Conservation (phyloP, 305 asterid genomes). For the Fraxinus angustifolia region DNA sequence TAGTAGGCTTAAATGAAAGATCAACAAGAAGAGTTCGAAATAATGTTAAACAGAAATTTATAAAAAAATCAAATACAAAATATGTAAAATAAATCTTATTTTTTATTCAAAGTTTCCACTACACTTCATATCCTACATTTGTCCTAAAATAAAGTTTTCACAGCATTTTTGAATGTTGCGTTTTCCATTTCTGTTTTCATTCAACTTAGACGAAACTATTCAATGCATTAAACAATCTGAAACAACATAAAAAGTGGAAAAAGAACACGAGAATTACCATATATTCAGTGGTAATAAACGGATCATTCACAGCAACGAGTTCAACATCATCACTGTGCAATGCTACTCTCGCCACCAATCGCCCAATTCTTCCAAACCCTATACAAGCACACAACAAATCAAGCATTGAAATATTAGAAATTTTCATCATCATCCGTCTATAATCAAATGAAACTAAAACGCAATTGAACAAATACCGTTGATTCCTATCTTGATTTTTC, state of each 20-base stretch:
- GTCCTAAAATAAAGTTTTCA: neutral
- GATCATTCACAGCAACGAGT: conserved; percentile 55
- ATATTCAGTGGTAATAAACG: conserved; percentile 45
- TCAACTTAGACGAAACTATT: neutral
- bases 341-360: conserved; percentile 53
- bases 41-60: neutral
- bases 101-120: neutral
- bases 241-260: neutral
- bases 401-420: neutral
- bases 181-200: neutral
- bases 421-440: neutral
- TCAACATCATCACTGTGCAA: conserved; percentile 46
- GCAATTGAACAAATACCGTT: conserved; percentile 26
- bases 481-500: conserved; percentile 46
- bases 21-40: neutral
- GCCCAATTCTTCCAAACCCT: conserved; percentile 57
- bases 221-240: neutral
- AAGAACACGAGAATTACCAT: conserved; percentile 27
- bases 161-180: neutral
- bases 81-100: neutral
- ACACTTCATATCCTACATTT: neutral
- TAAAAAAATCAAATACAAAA: neutral
- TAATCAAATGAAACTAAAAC: neutral
- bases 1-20: neutral
- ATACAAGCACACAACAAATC: neutral